Evolutionary conservation across 1,284 basidiomycete species (phyloP).

Genomic region (Megacollybia platyphylla): DNA sequence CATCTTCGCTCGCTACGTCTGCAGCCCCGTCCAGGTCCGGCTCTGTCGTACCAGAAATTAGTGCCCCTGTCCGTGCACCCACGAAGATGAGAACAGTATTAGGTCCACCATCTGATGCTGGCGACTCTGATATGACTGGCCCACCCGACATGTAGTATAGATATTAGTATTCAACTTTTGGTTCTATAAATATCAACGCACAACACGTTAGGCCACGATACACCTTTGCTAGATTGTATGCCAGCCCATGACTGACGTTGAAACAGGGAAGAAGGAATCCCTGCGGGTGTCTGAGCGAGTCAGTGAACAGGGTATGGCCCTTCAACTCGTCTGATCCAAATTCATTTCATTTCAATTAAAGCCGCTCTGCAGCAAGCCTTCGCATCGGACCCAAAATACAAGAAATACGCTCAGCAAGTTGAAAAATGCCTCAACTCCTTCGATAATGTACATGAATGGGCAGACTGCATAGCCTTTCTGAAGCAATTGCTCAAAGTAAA

Average conservation of each 20-base stretch:
- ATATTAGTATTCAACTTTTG: background rate
- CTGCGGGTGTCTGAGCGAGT: conserved; percentile 22
- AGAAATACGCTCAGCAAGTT: conserved; percentile 86
- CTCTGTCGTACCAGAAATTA: conserved; percentile 16
- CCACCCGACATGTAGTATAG: conserved; percentile 6
- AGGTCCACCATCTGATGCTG: conserved; percentile 29
- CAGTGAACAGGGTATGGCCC: conserved; percentile 31
- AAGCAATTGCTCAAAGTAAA: conserved; percentile 86
- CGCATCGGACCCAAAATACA: conserved; percentile 85
- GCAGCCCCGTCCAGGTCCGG: conserved; percentile 39
- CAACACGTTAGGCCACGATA: background rate
- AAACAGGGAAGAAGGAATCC: conserved; percentile 17
- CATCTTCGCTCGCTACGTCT: conserved; percentile 24
- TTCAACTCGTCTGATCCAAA: conserved; percentile 4
- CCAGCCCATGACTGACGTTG: conserved; percentile 9
- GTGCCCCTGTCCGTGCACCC: conserved; percentile 24
- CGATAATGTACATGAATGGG: conserved; percentile 97
- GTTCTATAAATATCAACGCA: background rate
- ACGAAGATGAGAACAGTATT: conserved; percentile 48
- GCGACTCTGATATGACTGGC: conserved; percentile 25
- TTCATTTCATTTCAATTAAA: conserved; percentile 10
- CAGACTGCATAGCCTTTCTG: conserved; percentile 97
- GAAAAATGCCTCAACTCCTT: conserved; percentile 90
- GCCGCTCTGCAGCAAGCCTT: conserved; percentile 36
- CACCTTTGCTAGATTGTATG: background rate